Conservation (phyloP, 169 alveolate genomes). For the Eimeria acervulina region DNA sequence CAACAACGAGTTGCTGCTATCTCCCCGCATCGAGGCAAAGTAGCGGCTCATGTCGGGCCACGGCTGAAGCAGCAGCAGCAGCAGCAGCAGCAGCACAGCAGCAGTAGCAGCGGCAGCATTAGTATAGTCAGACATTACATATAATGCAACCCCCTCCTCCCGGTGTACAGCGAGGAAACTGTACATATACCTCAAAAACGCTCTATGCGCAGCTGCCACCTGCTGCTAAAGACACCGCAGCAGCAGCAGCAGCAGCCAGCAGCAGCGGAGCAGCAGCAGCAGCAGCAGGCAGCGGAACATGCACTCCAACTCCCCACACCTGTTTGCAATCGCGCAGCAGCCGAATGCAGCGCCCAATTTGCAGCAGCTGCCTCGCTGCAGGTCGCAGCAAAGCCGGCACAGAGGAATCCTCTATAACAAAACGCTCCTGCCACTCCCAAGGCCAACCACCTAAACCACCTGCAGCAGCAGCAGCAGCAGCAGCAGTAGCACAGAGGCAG, state of each 20-base stretch:
- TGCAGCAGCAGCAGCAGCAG: constrained; percentile 7
- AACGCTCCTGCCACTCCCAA: constrained; percentile 9
- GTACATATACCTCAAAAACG: no score
- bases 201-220: no score
- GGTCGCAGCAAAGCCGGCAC: background rate
- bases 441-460: constrained; percentile 11
- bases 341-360: background rate
- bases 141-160: no score
- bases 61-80: constrained; percentile 14
- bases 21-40: background rate
- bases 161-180: no score
- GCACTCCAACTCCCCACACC: no score
- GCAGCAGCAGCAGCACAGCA: no score
- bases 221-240: background rate
- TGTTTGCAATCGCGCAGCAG: constrained; percentile 3
- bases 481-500: background rate
- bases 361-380: background rate
- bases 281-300: no score
- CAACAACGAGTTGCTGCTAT: background rate
- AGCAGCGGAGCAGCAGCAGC: no score
- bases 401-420: background rate
- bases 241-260: background rate
- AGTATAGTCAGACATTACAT: no score
- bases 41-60: constrained; percentile 22
- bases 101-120: no score